Percentiles rank a stretch among this genome's conserved stretches.
Conservation (phyloP, 2,329 filamentous ascomycete genomes). For the Berkeleyomyces basicola region DNA sequence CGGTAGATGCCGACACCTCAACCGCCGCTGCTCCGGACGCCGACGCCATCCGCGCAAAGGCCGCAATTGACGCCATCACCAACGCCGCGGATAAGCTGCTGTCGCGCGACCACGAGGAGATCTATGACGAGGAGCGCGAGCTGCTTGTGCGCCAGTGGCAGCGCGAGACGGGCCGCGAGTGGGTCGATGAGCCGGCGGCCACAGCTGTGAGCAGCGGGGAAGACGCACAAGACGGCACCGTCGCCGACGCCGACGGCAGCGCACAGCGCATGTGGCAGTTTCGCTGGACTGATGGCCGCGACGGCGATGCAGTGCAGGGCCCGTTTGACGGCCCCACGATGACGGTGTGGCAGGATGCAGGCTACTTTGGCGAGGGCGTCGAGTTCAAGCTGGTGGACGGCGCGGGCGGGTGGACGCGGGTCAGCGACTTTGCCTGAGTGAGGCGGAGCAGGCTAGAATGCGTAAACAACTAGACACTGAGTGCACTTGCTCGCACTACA, state of each 20-base stretch:
- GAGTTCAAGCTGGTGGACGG: conserved; percentile 51
- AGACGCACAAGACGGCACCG: conserved; percentile 1
- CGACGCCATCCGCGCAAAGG: conserved; percentile 51
- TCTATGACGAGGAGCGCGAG: conserved; percentile 83
- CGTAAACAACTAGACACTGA: background rate
- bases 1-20: conserved; percentile 47
- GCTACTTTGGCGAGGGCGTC: conserved; percentile 83
- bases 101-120: conserved; percentile 66
- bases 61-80: conserved; percentile 67
- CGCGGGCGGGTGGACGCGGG: conserved; percentile 36
- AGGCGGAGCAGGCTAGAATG: background rate
- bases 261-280: conserved; percentile 60
- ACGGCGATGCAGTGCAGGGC: conserved; percentile 58
- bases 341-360: conserved; percentile 78
- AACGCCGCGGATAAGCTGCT: conserved; percentile 79
- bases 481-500: too few relatives aligned
- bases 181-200: conserved; percentile 37
- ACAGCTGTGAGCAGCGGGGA: conserved; percentile 16
- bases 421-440: conserved; percentile 26
- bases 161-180: conserved; percentile 74
- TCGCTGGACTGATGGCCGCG: conserved; percentile 76
- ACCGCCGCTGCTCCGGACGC: conserved; percentile 37
- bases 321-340: conserved; percentile 76
- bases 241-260: conserved; percentile 13
- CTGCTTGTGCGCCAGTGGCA: conserved; percentile 66